These are phyloP conservation scores for Peronospora farinosa DNA, from an alignment of 352 stramenopile species.

Conservation along the genomic window DNA sequence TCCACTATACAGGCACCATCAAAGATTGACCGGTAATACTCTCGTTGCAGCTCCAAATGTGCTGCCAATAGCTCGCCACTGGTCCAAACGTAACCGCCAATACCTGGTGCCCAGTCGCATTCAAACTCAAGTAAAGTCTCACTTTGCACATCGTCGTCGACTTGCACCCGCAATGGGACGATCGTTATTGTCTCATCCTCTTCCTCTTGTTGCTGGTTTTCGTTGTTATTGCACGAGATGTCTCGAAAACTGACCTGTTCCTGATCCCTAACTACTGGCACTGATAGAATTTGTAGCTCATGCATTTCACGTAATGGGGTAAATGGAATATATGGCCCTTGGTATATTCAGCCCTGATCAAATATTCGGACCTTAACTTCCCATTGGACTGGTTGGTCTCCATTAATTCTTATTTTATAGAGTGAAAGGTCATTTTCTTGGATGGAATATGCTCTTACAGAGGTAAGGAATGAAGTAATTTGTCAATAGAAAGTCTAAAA, in stretches of 20 bases:
- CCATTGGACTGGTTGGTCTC: neutral
- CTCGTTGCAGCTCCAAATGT: slow-evolving; percentile 49
- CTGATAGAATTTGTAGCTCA: neutral
- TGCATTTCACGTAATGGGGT: neutral
- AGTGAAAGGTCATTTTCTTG: neutral
- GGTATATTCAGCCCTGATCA: neutral
- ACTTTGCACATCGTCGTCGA: slow-evolving; percentile 26
- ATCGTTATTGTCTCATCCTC: slow-evolving; percentile 26
- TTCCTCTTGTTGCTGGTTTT: slow-evolving; percentile 9
- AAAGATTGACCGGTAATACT: slow-evolving; percentile 46
- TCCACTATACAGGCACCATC: slow-evolving; percentile 60
- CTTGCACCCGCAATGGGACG: slow-evolving; percentile 41
- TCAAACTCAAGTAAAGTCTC: slow-evolving; percentile 46
- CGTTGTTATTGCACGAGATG: slow-evolving; percentile 2
- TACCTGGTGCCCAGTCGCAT: slow-evolving; percentile 77
- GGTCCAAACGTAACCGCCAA: slow-evolving; percentile 79
- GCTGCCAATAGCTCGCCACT: slow-evolving; percentile 66
- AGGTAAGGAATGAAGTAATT: neutral
- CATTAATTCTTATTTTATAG: neutral
- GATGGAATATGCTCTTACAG: neutral
- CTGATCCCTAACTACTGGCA: neutral
- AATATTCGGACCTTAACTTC: neutral
- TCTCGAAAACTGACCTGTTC: slow-evolving; percentile 3
- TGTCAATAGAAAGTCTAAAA: too few species aligned
- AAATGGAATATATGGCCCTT: neutral